Conservation (phyloP, 805 yeast genomes). For the Ogataea nakhonphanomensis region DNA sequence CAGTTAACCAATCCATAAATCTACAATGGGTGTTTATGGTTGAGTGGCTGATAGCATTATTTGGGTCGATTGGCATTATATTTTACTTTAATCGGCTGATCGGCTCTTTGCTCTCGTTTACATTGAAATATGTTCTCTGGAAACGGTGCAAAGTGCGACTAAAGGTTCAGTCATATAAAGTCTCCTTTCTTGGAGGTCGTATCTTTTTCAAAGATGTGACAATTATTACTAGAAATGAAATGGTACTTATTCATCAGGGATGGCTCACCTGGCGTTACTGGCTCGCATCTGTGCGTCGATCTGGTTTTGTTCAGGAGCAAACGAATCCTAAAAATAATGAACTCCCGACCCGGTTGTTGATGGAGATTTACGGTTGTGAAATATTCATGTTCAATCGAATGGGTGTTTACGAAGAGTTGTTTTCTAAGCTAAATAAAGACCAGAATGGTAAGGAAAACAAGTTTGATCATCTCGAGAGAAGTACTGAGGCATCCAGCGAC, state of each 20-base stretch:
- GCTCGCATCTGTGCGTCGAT: conserved; percentile 48
- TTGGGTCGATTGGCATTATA: conserved; percentile 58
- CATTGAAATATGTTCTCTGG: conserved; percentile 61
- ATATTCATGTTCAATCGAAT: conserved; percentile 79
- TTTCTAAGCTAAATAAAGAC: conserved; percentile 30
- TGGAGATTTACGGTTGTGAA: conserved; percentile 76
- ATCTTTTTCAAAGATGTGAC: conserved; percentile 72
- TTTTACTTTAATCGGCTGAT: conserved; percentile 74
- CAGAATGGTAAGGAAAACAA: conserved; percentile 7
- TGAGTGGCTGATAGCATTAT: conserved; percentile 72
- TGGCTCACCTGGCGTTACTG: conserved; percentile 90
- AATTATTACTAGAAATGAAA: conserved; percentile 68
- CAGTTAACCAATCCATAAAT: conserved; percentile 28
- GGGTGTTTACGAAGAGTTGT: conserved; percentile 65
- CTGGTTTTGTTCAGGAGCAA: conserved; percentile 31
- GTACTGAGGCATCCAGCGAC: conserved; percentile 6
- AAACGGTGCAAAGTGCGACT: conserved; percentile 53
- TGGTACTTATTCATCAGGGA: conserved; percentile 67
- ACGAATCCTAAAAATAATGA: conserved; percentile 37
- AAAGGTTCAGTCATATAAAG: conserved; percentile 66
- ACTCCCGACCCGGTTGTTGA: conserved; percentile 53
- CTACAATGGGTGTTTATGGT: conserved; percentile 71
- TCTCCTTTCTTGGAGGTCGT: conserved; percentile 82
- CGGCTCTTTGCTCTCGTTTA: conserved; percentile 54
- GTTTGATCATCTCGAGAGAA: conserved; percentile 5